Base-by-base conservation (phyloP, 345 rosid genomes). In the Heritiera fomes region DNA sequence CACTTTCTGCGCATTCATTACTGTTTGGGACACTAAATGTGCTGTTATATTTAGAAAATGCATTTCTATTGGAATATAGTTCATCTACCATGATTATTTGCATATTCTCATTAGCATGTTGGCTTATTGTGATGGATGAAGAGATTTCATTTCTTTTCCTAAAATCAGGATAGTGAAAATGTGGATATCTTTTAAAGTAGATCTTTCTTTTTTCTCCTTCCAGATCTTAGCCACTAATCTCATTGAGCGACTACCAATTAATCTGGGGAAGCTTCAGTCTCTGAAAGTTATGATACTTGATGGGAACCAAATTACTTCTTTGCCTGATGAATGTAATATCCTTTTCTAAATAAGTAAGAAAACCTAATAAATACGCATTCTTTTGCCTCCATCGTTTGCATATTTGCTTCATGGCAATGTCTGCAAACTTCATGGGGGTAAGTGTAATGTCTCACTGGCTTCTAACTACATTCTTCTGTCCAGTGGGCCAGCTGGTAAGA, bases 401-500 rank as follows among this genome's bases (percentile, higher is more conserved):
- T 75, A 74, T 68, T 75, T 78, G 52, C 58, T 70, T 47, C 78
- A 66, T 17, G 65, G 73, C 66, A 49, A 13, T 58, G 56, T 73
- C 64, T 80, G 73, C 60, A 60, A 73, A 78, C 34, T 75, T 71
- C 47, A 52, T 77, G 6, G 64, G 64, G 18, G 30, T 69, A 62
- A 52, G 62, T 30, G 28, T 75, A 32, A 38, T 50, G 3, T 73
- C 61, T 76, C 11, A 55, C 43, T 75, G 30, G 50, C 20, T 78
- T 79, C 71, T 83, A 77, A 79, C 43, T 73, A 10, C 7, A 7
- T 64, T 52, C 9, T 53, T 62, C 67, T 75, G 46, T 70, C 58
- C 83, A 95, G 99, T 95, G 93, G 98, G 99, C 77, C 97, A 95
- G 88, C 87, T 95, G 81, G 91, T 92, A 68, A 89, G 94, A 88